Evolutionary conservation across 352 stramenopile species (phyloP).

Genomic region (Pythium utonaiense): DNA sequence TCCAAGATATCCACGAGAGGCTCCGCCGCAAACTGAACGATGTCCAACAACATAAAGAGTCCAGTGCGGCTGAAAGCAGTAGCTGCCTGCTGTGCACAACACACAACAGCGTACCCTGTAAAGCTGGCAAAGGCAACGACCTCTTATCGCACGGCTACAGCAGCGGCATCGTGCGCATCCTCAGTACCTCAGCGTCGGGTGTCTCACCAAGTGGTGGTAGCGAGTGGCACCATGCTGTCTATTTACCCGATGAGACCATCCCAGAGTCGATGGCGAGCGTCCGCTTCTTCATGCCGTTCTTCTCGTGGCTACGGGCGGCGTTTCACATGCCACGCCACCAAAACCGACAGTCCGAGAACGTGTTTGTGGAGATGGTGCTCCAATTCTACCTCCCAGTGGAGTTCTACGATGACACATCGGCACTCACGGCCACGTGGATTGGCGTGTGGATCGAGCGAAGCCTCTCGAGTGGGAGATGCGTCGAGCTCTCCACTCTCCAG

Average conservation of each 20-base stretch:
- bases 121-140: neutral
- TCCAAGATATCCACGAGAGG: neutral
- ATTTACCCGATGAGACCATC: neutral
- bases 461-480: neutral
- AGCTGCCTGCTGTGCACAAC: neutral
- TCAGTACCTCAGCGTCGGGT: neutral
- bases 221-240: neutral
- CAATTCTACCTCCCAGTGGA: conserved; percentile 59
- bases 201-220: neutral
- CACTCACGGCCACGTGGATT: conserved; percentile 42
- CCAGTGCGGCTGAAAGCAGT: neutral
- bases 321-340: conserved; percentile 1
- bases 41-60: neutral
- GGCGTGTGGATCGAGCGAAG: conserved; percentile 41
- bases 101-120: neutral
- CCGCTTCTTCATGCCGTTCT: conserved; percentile 19
- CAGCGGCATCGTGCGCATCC: neutral
- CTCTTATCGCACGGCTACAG: neutral
- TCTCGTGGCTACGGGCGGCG: conserved; percentile 13
- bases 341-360: conserved; percentile 3
- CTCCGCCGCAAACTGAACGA: neutral
- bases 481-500: conserved; percentile 3
- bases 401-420: conserved; percentile 30
- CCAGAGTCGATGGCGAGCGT: neutral
- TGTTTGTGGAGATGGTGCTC: conserved; percentile 14